These are phyloP conservation scores for Emmonsiellopsis sp. DNA, from an alignment of 2,329 filamentous ascomycete species.

Conservation along the genomic window DNA sequence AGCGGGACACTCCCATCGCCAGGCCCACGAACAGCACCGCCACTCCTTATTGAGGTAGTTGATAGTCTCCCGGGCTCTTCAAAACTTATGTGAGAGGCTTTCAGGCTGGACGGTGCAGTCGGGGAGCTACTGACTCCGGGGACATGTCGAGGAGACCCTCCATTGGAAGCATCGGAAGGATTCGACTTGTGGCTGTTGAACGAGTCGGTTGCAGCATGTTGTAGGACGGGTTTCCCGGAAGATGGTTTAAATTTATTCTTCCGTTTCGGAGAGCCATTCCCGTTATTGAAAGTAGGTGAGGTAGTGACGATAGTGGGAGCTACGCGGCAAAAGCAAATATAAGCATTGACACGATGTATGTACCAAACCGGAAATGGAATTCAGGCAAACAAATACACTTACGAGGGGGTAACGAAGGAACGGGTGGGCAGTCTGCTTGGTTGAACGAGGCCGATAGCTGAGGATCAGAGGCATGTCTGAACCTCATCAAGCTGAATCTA, in stretches of 20 bases:
- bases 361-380: constrained; percentile 5
- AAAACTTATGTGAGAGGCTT: constrained; percentile 45
- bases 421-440: constrained; percentile 43
- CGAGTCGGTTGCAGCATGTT: constrained; percentile 18
- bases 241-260: constrained; percentile 30
- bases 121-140: constrained; percentile 14
- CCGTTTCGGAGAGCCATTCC: constrained; percentile 36
- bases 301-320: constrained; percentile 77
- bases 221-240: constrained; percentile 25
- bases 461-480: constrained; percentile 87
- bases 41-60: constrained; percentile 35
- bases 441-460: constrained; percentile 72
- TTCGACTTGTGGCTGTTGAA: constrained; percentile 5
- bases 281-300: constrained; percentile 63
- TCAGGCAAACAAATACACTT: constrained; percentile 14
- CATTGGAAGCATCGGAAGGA: constrained; percentile 1
- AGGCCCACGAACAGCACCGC: constrained; percentile 46
- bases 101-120: constrained; percentile 20
- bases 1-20: constrained; percentile 58
- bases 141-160: neutral
- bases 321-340: constrained; percentile 5
- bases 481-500: constrained; percentile 63
- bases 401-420: constrained; percentile 32
- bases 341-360: constrained; percentile 1
- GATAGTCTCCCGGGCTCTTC: constrained; percentile 51